phyloP scores from a whole-genome alignment of 73 alveolate species.

The Uronychia binucleata region DNA sequence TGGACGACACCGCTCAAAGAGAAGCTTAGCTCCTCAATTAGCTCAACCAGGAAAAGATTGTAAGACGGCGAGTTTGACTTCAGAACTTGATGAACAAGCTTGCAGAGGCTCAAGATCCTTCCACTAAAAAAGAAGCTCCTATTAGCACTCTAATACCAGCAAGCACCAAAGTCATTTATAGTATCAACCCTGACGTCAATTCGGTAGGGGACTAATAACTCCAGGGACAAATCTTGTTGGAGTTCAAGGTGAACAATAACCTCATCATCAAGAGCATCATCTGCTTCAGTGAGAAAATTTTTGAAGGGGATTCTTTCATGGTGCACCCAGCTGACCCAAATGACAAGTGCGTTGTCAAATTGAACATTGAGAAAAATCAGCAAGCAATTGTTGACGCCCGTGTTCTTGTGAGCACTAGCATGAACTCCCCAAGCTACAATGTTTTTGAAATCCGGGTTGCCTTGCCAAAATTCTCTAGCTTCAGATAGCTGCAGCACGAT shows the following conservation, averaged over 20 bases:
- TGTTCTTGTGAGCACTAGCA: slow-evolving; percentile 76
- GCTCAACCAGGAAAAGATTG: slow-evolving; percentile 16
- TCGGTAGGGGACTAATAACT: too few relatives aligned
- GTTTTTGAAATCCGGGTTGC: background rate
- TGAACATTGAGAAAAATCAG: slow-evolving; percentile 75
- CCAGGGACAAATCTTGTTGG: slow-evolving; percentile 66
- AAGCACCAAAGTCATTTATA: slow-evolving; percentile 35
- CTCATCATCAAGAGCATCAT: slow-evolving; percentile 76
- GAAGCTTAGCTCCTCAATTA: slow-evolving; percentile 4
- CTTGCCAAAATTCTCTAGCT: background rate
- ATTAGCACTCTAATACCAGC: slow-evolving; percentile 29
- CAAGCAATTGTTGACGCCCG: slow-evolving; percentile 73
- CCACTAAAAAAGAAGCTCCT: slow-evolving; percentile 12
- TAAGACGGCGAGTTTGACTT: slow-evolving; percentile 4
- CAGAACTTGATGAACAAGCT: slow-evolving; percentile 9
- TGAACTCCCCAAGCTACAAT: slow-evolving; percentile 10
- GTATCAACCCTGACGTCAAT: slow-evolving; percentile 68
- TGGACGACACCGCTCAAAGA: slow-evolving; percentile 4
- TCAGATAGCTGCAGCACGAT: slow-evolving; percentile 3
- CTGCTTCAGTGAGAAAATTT: slow-evolving; percentile 73
- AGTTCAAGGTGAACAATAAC: slow-evolving; percentile 40
- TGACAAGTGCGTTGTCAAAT: slow-evolving; percentile 63
- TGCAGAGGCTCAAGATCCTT: slow-evolving; percentile 17
- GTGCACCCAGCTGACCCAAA: slow-evolving; percentile 79
- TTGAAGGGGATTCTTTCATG: slow-evolving; percentile 77